Percentiles rank a stretch among this genome's conserved stretches.
phyloP scores from a whole-genome alignment of 2,329 filamentous ascomycete genomes.

The Emmonsiellopsis sp. region DNA sequence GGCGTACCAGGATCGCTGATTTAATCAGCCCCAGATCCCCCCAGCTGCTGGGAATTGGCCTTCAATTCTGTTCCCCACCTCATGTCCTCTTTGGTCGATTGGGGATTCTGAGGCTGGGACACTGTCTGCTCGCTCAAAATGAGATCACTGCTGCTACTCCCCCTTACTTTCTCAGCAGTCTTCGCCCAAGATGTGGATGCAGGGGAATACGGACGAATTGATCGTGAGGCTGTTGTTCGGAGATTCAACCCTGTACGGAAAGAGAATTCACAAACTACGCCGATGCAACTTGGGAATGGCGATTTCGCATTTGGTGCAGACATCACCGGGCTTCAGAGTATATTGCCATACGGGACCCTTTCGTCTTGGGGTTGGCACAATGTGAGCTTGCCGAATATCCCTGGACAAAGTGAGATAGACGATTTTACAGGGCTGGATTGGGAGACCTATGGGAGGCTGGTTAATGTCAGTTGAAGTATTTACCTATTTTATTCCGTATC shows the following conservation, averaged over 20 bases:
- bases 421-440: slow-evolving; percentile 36
- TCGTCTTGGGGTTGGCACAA: slow-evolving; percentile 42
- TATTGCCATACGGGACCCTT: slow-evolving; percentile 34
- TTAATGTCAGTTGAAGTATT: slow-evolving; percentile 19
- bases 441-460: slow-evolving; percentile 36
- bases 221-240: slow-evolving; percentile 7
- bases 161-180: background rate
- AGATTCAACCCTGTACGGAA: slow-evolving; percentile 42
- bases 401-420: slow-evolving; percentile 21
- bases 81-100: background rate
- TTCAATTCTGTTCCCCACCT: background rate
- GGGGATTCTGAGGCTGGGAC: background rate
- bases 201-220: background rate
- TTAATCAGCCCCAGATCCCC: background rate
- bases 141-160: background rate
- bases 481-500: background rate
- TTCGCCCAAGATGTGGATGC: background rate
- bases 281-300: slow-evolving; percentile 43
- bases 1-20: background rate
- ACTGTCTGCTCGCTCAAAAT: background rate
- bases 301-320: slow-evolving; percentile 41
- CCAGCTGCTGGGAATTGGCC: background rate
- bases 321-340: slow-evolving; percentile 39
- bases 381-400: slow-evolving; percentile 31
- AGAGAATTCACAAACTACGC: slow-evolving; percentile 42